These are phyloP conservation scores for Fomitopsis schrenkii DNA, from an alignment of 1,284 basidiomycete genomes.

Conservation along the genomic window DNA sequence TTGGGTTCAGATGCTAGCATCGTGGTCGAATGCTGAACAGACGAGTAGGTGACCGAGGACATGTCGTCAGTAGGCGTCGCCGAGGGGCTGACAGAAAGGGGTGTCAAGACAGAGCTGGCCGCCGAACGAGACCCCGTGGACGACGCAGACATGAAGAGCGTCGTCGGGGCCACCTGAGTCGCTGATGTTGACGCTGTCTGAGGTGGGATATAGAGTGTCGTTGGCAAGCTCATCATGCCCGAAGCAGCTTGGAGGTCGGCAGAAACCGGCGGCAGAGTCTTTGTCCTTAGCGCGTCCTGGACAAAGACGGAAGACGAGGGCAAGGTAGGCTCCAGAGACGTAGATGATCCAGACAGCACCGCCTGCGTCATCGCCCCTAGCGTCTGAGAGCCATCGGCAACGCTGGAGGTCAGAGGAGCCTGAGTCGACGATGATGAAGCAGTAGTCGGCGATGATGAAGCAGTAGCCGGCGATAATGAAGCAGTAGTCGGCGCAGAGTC, in stretches of 20 bases:
- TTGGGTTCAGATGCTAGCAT: constrained; percentile 10
- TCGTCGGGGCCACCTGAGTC: background rate
- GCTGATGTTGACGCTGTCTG: too few relatives aligned
- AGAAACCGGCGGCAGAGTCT: background rate
- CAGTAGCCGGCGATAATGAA: background rate
- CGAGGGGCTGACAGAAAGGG: background rate
- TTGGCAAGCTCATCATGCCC: background rate
- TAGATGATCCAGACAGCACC: background rate
- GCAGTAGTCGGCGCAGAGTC: background rate
- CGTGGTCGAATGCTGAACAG: background rate
- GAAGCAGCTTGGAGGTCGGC: background rate
- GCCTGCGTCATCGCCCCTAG: background rate
- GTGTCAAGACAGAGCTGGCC: background rate
- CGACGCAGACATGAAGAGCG: background rate
- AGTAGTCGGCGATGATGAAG: background rate
- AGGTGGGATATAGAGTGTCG: background rate
- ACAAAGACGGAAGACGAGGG: background rate
- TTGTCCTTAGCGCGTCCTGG: background rate
- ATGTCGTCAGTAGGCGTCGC: background rate
- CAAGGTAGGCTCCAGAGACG: background rate
- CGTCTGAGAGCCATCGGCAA: background rate
- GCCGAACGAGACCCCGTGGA: background rate
- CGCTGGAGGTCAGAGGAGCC: background rate
- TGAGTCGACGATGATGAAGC: background rate
- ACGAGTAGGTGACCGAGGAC: background rate